Conservation (phyloP, 2,329 filamentous ascomycete species). For the Botrytis byssoidea region DNA sequence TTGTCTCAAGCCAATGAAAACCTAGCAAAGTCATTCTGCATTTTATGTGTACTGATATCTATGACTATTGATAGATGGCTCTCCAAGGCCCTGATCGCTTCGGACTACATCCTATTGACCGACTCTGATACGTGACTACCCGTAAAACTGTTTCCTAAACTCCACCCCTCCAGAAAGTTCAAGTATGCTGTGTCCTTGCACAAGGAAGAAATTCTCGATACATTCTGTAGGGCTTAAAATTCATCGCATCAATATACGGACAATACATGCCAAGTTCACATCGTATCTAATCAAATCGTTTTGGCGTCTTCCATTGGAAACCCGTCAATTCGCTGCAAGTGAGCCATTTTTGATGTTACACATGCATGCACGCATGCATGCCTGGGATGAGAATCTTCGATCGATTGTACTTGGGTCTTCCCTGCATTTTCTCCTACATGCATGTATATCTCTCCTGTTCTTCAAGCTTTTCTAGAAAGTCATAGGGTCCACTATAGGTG, state of each 20-base stretch:
- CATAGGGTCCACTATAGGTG: no score
- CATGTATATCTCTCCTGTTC: neutral
- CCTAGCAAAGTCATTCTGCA: neutral
- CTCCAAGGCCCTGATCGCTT: neutral
- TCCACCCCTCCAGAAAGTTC: neutral
- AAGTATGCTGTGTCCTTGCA: neutral
- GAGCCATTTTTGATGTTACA: neutral
- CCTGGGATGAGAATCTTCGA: neutral
- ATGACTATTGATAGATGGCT: neutral
- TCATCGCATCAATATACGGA: neutral
- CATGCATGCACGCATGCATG: neutral
- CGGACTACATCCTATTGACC: neutral
- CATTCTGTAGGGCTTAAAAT: neutral
- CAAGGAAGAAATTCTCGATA: neutral
- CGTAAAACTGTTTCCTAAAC: neutral
- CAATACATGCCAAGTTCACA: neutral
- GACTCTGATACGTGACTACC: neutral
- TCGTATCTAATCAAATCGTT: neutral
- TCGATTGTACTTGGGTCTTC: neutral
- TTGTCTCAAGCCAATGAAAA: neutral
- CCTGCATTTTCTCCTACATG: neutral
- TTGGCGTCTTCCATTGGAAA: neutral
- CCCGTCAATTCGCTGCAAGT: neutral
- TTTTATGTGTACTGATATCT: neutral
- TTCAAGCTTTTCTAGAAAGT: neutral